phyloP scores from a whole-genome alignment of 1,284 basidiomycete genomes.

The Pyrrhoderma noxium region DNA sequence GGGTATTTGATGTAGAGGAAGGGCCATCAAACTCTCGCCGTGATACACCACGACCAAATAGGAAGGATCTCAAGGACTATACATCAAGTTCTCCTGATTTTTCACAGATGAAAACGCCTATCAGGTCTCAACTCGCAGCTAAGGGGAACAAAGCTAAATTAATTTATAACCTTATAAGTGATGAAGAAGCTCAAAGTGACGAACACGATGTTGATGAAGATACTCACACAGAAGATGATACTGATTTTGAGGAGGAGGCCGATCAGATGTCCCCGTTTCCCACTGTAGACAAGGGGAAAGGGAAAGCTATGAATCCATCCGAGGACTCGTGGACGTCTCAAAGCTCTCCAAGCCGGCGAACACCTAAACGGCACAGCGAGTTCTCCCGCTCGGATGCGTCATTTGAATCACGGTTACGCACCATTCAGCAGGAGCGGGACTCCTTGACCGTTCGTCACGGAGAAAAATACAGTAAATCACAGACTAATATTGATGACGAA shows the following conservation, averaged over 20 bases:
- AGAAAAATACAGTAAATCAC: slow-evolving; percentile 27
- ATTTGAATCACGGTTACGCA: slow-evolving; percentile 30
- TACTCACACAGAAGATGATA: neutral
- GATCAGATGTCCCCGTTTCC: slow-evolving; percentile 1
- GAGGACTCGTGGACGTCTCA: neutral
- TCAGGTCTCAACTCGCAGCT: no score
- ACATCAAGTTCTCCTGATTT: no score
- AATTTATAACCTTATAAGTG: no score
- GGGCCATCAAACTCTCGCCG: neutral
- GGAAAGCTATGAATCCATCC: neutral
- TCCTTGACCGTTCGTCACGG: slow-evolving; percentile 45
- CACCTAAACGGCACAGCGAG: neutral
- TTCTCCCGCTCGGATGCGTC: neutral
- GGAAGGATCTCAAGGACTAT: no score
- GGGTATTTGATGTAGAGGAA: neutral
- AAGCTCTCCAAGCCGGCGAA: neutral
- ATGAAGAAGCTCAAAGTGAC: no score
- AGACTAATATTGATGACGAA: slow-evolving; percentile 27
- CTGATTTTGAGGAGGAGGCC: neutral
- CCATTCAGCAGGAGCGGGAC: slow-evolving; percentile 46
- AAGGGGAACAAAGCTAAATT: no score
- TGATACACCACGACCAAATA: no score
- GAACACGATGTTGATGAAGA: no score
- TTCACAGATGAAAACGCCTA: no score
- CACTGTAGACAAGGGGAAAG: slow-evolving; percentile 14